Evolutionary conservation across 768 basidiomycete genomes (phyloP), one percentile per base, ranked within the genome.

Genomic region (Steccherinum ochraceum): DNA sequence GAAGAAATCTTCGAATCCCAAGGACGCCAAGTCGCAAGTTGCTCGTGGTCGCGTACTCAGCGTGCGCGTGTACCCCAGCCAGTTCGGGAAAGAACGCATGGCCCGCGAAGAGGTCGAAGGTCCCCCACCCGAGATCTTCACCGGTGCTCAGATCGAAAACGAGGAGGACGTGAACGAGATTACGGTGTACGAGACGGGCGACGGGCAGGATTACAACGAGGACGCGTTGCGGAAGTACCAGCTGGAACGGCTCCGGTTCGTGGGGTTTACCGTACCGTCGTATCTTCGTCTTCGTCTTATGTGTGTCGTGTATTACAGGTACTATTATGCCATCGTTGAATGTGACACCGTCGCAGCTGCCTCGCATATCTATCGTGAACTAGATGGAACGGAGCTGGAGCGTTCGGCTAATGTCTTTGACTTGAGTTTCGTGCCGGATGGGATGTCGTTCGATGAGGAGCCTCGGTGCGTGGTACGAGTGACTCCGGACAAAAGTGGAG

Each of bases 321-420:
- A 97, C 65, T 95, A 90, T 63, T 99, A 97, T 68, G 95, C 95
- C 12, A 78, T 99, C 49, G 84, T 92, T 2, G 88, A 89, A 47
- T 98, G 92, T 68, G 88, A 94, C 60, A 76, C 85, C 1, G 72
- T 79, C 10, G 76, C 82, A 26, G 77, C 93, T 3, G 91, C 94
- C 7, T 72, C 78, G 2, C 84, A 93, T 62, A 81, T 94, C 24
- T 88, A 86, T 62, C 68, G 76, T 25, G 93, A 98, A 64, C 77
- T 97, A 21, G 89, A 97, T 57, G 93, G 93, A 13, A 90, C 95
- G 2, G 96, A 99, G 65, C 79, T 98, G 13, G 96, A 98, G 66
- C 83, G 93, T 24, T 96, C 95, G 1, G 95, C 96, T 2, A 99
- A 99, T 64, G 79, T 97, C 5, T 86, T 99, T 53, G 90, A 99